A percentile compares a stretch with the other conserved stretches of the same genome.
phyloP scores from a whole-genome alignment of 768 basidiomycete species.

The Dictyophora rubrovolvata region DNA sequence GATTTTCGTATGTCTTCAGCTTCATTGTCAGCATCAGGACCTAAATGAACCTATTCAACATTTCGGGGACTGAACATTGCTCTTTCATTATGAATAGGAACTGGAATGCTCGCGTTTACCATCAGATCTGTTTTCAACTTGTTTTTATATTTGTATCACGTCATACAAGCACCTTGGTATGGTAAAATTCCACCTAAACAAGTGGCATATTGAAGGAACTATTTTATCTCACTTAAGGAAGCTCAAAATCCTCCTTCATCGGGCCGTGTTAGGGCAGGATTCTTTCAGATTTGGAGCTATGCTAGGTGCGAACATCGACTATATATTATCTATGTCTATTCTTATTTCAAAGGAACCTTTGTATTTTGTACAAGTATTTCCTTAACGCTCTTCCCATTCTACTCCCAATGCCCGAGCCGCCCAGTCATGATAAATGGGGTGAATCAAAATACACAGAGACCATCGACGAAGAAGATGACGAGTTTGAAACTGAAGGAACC shows the following conservation, averaged over 20 bases:
- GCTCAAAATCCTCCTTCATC: constrained; percentile 53
- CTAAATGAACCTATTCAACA: too few relatives aligned
- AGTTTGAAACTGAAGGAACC: constrained; percentile 2
- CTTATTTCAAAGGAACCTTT: constrained; percentile 47
- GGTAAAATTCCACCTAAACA: too few relatives aligned
- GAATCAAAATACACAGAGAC: not conserved
- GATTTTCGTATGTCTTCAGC: too few relatives aligned
- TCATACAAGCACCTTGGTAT: too few relatives aligned
- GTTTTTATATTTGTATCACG: too few relatives aligned
- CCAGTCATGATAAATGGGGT: not conserved
- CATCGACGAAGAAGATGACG: not conserved
- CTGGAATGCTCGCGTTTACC: too few relatives aligned
- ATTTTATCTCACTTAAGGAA: too few relatives aligned
- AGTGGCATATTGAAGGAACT: too few relatives aligned
- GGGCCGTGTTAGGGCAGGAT: constrained; percentile 77
- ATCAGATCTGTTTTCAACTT: too few relatives aligned
- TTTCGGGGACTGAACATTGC: too few relatives aligned
- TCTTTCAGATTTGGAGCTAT: constrained; percentile 79
- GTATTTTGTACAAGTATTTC: constrained; percentile 70
- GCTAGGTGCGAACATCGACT: constrained; percentile 44
- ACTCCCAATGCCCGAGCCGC: constrained; percentile 27
- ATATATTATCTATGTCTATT: not conserved
- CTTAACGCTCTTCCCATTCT: constrained; percentile 70
- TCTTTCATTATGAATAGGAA: too few relatives aligned
- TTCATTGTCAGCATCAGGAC: too few relatives aligned